phyloP scores from a whole-genome alignment of 2,329 filamentous ascomycete genomes.

The Pseudogymnoascus sp. region DNA sequence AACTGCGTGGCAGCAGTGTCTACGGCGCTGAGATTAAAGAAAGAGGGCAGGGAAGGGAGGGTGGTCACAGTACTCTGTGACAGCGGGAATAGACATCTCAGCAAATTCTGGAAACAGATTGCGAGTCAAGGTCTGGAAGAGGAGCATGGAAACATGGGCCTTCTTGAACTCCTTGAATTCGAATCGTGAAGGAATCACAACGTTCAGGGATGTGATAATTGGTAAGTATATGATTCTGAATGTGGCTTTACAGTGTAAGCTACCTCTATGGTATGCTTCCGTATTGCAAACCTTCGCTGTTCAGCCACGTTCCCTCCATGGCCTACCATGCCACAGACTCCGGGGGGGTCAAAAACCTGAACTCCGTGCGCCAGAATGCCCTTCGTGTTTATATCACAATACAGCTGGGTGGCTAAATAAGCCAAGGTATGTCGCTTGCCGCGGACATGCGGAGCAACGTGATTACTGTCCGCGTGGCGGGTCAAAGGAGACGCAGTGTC shows the following conservation, averaged over 20 bases:
- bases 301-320: not conserved
- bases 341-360: not conserved
- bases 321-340: not conserved
- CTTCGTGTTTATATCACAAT: not conserved
- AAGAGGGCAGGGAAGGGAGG: slow-evolving; percentile 47
- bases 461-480: not conserved
- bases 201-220: not conserved
- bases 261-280: not conserved
- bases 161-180: slow-evolving; percentile 41
- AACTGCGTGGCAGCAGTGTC: slow-evolving; percentile 80
- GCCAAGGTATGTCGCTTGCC: not conserved
- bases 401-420: slow-evolving; percentile 1
- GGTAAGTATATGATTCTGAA: not conserved
- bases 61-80: slow-evolving; percentile 84
- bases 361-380: slow-evolving; percentile 6
- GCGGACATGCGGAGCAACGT: not conserved
- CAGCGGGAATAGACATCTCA: slow-evolving; percentile 71
- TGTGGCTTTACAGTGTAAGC: not conserved
- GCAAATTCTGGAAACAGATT: slow-evolving; percentile 75
- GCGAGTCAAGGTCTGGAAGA: slow-evolving; percentile 59
- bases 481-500: not conserved
- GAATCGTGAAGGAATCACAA: slow-evolving; percentile 1
- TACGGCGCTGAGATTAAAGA: slow-evolving; percentile 57
- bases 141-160: slow-evolving; percentile 40
- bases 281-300: not conserved